phyloP scores from a whole-genome alignment of 2,329 filamentous ascomycete species.

The Bipolaris victoriae region DNA sequence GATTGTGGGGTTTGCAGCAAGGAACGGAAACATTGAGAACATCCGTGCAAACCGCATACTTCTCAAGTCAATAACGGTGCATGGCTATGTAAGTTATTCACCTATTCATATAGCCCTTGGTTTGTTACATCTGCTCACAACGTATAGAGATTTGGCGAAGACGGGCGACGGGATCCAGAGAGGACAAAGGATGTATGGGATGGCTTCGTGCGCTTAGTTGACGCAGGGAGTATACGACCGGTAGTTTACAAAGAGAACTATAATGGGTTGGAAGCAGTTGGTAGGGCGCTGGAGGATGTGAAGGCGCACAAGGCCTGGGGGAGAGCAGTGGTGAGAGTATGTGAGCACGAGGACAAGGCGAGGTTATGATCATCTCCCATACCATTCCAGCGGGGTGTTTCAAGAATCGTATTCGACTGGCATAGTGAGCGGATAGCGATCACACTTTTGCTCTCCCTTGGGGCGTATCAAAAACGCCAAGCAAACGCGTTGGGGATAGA shows the following conservation, averaged over 20 bases:
- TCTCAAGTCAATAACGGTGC: constrained; percentile 32
- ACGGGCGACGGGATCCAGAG: constrained; percentile 56
- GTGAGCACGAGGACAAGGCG: constrained; percentile 20
- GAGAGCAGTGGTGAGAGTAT: constrained; percentile 61
- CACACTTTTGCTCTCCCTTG: background rate
- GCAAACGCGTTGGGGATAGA: background rate
- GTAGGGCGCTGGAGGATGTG: constrained; percentile 60
- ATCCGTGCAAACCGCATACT: constrained; percentile 32
- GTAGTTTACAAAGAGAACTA: constrained; percentile 59
- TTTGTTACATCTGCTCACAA: constrained; percentile 1
- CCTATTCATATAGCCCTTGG: background rate
- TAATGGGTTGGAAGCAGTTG: constrained; percentile 57
- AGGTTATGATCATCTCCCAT: background rate
- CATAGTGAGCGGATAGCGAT: background rate
- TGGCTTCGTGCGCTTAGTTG: constrained; percentile 57
- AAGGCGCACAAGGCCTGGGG: constrained; percentile 59
- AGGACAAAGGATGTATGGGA: constrained; percentile 59
- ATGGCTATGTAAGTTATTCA: constrained; percentile 31
- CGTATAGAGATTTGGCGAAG: constrained; percentile 62
- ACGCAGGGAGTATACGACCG: constrained; percentile 57
- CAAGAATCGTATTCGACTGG: background rate
- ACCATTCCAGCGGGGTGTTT: background rate
- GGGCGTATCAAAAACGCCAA: background rate
- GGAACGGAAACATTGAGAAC: constrained; percentile 59
- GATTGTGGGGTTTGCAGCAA: constrained; percentile 64